These are phyloP conservation scores for Volvariella surrecta DNA, from an alignment of 1,284 basidiomycete genomes.

Conservation along the genomic window DNA sequence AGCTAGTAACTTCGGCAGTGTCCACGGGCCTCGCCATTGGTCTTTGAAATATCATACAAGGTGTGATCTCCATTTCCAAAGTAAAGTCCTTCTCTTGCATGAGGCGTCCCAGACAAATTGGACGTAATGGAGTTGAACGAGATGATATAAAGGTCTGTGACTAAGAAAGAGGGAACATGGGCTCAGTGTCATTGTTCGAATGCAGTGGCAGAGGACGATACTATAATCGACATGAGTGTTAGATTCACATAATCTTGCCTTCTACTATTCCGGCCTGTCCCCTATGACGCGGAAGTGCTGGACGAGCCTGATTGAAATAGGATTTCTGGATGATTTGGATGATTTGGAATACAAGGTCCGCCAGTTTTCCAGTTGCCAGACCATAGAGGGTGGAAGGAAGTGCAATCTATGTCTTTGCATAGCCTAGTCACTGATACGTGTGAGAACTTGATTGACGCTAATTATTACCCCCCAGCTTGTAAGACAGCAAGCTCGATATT, in stretches of 20 bases:
- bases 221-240: conserved; percentile 37
- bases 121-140: conserved; percentile 12
- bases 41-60: no score
- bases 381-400: conserved; percentile 38
- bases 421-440: conserved; percentile 22
- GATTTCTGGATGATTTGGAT: conserved; percentile 35
- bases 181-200: background rate
- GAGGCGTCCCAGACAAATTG: conserved; percentile 17
- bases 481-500: no score
- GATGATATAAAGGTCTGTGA: conserved; percentile 14
- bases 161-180: no score
- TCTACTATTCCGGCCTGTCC: conserved; percentile 35
- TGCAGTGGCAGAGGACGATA: conserved; percentile 14
- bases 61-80: no score
- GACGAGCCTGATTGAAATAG: conserved; percentile 32
- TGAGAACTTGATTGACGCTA: background rate
- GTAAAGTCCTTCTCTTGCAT: no score
- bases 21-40: no score
- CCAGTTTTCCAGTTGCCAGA: conserved; percentile 29
- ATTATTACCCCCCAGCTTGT: conserved; percentile 21
- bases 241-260: conserved; percentile 38
- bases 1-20: no score
- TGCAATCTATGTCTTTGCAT: conserved; percentile 34
- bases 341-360: conserved; percentile 28
- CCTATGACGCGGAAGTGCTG: conserved; percentile 27